Conservation (phyloP, 495 filamentous ascomycete genomes). For the Clohesyomyces aquaticus region DNA sequence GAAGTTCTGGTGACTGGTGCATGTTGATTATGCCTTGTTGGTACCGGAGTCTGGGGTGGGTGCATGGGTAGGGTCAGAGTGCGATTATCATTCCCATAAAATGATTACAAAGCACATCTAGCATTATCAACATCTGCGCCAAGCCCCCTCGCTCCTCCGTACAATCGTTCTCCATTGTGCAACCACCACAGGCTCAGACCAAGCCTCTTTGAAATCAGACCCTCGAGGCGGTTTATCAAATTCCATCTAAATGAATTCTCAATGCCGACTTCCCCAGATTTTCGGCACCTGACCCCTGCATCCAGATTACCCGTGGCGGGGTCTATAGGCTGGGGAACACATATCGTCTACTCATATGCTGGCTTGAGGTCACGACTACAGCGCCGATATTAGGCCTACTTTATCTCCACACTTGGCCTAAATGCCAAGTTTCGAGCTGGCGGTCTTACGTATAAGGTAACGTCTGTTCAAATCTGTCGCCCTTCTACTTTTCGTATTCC, state of each 20-base stretch:
- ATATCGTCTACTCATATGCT: too few species aligned
- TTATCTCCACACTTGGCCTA: neutral
- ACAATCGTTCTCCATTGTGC: too few species aligned
- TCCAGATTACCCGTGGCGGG: neutral
- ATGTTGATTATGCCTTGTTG: neutral
- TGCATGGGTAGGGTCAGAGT: too few species aligned
- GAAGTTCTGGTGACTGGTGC: neutral
- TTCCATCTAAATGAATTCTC: neutral
- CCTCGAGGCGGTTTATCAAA: neutral
- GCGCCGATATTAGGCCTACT: neutral
- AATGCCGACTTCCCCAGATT: neutral
- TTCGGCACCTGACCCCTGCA: slow-evolving; percentile 8
- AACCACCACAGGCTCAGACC: neutral
- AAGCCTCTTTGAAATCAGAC: neutral
- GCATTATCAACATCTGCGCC: too few species aligned
- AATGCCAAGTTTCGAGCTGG: too few species aligned
- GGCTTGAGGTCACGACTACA: neutral
- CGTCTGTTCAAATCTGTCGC: too few species aligned
- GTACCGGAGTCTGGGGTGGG: neutral
- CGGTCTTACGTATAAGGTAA: too few species aligned
- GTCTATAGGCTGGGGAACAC: neutral
- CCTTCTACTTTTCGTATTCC: neutral
- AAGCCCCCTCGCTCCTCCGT: too few species aligned
- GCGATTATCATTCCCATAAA: too few species aligned
- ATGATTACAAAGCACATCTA: too few species aligned